These are phyloP conservation scores for Hevea brasiliensis DNA, from an alignment of 345 rosid genomes.

Conservation along the genomic window DNA sequence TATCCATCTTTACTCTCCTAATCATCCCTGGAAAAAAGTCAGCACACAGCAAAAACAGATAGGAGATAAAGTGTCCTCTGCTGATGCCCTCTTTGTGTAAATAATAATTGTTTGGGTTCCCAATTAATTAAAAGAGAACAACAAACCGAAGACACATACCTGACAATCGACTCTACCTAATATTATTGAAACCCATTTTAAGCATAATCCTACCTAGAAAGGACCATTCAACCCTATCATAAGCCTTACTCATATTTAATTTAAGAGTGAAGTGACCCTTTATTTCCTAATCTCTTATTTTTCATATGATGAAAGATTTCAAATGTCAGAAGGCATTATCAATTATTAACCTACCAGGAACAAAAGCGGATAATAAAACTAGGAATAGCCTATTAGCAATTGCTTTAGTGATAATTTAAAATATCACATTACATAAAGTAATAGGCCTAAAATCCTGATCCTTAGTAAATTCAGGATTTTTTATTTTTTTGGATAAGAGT, in stretches of 20 bases:
- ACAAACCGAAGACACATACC: not conserved
- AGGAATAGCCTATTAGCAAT: not conserved
- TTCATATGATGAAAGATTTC: not conserved
- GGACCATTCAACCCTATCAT: not conserved
- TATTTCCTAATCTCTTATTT: not conserved
- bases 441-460: not conserved
- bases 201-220: not conserved
- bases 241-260: not conserved
- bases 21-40: not conserved
- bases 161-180: not conserved
- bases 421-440: not conserved
- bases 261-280: not conserved
- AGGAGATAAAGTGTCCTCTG: not conserved
- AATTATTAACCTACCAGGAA: not conserved
- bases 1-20: too few relatives aligned
- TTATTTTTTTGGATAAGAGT: too few relatives aligned
- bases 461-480: not conserved
- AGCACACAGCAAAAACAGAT: not conserved
- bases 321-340: not conserved
- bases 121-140: not conserved
- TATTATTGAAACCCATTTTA: not conserved
- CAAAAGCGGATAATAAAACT: not conserved
- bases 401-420: not conserved
- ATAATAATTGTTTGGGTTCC: accelerated
- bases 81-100: not conserved